Percentiles rank a stretch among this genome's conserved stretches.
These are phyloP conservation scores for Fusarium musae DNA, from an alignment of 2,329 filamentous ascomycete genomes.

Conservation along the genomic window DNA sequence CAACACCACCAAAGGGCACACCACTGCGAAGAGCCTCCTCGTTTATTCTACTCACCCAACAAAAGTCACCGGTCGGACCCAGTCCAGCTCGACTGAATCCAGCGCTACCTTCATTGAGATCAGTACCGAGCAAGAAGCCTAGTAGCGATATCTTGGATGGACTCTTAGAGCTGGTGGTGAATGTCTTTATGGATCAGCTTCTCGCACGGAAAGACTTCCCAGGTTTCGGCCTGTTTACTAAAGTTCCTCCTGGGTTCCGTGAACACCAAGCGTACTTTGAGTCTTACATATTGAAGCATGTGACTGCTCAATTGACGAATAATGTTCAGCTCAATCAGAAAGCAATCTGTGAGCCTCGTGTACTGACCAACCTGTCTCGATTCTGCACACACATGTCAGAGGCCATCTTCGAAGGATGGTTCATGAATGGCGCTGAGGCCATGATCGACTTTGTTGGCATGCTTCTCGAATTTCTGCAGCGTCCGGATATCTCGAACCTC, in stretches of 20 bases:
- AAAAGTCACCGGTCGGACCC: constrained; percentile 67
- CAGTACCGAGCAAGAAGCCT: constrained; percentile 61
- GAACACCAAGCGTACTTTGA: constrained; percentile 97
- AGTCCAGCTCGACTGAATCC: constrained; percentile 71
- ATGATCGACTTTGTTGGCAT: constrained; percentile 88
- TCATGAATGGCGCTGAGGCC: constrained; percentile 85
- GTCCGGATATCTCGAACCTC: constrained; percentile 80
- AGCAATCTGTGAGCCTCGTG: constrained; percentile 80
- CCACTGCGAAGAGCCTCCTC: constrained; percentile 85
- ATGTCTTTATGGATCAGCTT: constrained; percentile 87
- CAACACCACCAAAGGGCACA: constrained; percentile 63
- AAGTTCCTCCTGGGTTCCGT: constrained; percentile 90
- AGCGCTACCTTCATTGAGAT: constrained; percentile 52
- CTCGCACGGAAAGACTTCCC: constrained; percentile 89
- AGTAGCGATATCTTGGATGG: constrained; percentile 79
- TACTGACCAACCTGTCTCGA: constrained; percentile 86
- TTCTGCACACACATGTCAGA: constrained; percentile 86
- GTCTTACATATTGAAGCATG: constrained; percentile 83
- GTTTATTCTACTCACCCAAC: constrained; percentile 86
- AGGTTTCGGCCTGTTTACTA: constrained; percentile 85
- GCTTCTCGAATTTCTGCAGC: constrained; percentile 87
- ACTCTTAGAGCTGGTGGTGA: constrained; percentile 80
- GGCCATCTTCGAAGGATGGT: constrained; percentile 96
- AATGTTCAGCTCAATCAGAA: constrained; percentile 77
- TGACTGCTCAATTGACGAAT: constrained; percentile 76